A percentile compares a stretch with the other conserved stretches of the same genome.
phyloP scores from a whole-genome alignment of 192 early-diverging fungal species.

The Pecoramyces ruminantium region DNA sequence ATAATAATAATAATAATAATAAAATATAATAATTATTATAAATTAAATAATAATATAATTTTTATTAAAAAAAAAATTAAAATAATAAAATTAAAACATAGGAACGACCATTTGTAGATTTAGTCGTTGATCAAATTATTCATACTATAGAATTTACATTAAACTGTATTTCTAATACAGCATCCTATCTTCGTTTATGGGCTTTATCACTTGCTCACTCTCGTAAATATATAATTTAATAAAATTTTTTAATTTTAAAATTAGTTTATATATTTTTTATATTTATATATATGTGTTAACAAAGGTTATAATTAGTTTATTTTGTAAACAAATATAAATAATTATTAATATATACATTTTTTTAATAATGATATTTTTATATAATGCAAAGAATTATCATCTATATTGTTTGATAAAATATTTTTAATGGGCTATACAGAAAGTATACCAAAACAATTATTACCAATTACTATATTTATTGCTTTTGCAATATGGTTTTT shows the following conservation, averaged over 20 bases:
- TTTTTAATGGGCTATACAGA: neutral
- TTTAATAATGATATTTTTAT: no score
- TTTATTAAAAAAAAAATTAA: neutral
- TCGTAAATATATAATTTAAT: conserved; percentile 6
- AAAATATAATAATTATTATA: no score
- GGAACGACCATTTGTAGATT: conserved; percentile 22
- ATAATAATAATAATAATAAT: no score
- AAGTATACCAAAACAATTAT: conserved; percentile 5
- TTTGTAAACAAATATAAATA: no score
- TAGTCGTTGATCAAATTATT: conserved; percentile 92
- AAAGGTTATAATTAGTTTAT: no score
- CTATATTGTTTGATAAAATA: neutral
- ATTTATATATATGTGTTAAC: no score
- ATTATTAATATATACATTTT: no score
- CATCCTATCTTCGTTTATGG: conserved; percentile 97
- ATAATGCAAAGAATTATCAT: neutral
- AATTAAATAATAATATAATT: no score
- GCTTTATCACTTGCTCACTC: conserved; percentile 96
- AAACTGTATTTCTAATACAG: conserved; percentile 92
- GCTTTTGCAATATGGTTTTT: conserved; percentile 81
- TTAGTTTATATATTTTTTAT: no score
- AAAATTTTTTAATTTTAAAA: no score
- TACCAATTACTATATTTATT: conserved; percentile 52
- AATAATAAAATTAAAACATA: no score
- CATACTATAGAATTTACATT: conserved; percentile 98